Base-by-base conservation (phyloP, 345 rosid species). In the Angophora floribunda region DNA sequence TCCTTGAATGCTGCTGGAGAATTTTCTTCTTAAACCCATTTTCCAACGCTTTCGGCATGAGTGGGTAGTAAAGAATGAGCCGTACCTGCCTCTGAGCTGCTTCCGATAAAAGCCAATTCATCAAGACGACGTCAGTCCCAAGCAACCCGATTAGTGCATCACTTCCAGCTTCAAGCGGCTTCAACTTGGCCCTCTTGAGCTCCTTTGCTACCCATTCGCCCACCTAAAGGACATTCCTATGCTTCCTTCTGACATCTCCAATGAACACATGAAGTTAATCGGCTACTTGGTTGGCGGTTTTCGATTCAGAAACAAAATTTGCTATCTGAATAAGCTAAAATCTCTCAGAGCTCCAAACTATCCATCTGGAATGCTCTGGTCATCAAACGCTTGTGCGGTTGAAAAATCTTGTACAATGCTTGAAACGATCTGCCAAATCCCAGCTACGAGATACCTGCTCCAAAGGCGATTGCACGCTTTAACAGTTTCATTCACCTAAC, bases 141-240 rank as follows among this genome's bases (percentile, higher is more conserved):
- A 93, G 92, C 87, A 92, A 84, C 70, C 93, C 95, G 87, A 92
- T 92, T 79, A 91, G 90, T 89, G 91, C 88, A 45, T 90, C 92
- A 80, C 94, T 93, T 47, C 95, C 94, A 51, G 93, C 93, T 90
- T 93, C 93, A 26, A 91, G 88, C 14, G 95, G 95, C 91, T 89
- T 92, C 89, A 93, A 79, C 87, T 92, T 91, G 22, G 95, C 92
- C 45, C 90, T 91, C 89, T 91, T 93, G 19, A 93, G 93, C 91
- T 92, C 94, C 88, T 63, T 88, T 19, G 95, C 95, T 44, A 93
- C 94, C 87, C 94, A 93, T 51, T 93, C 93, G 80, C 91, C 92
- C 87, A 92, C 84, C 36, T 92, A 91, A 67, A 89, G 11, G 88
- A 87, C 75, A 88, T 87, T 51, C 85, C 88, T 87, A 91, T 80